Percentiles rank a stretch among this genome's conserved stretches.
Evolutionary conservation across 1,139 yeast genomes (phyloP).

Genomic region (Pichia sp.): DNA sequence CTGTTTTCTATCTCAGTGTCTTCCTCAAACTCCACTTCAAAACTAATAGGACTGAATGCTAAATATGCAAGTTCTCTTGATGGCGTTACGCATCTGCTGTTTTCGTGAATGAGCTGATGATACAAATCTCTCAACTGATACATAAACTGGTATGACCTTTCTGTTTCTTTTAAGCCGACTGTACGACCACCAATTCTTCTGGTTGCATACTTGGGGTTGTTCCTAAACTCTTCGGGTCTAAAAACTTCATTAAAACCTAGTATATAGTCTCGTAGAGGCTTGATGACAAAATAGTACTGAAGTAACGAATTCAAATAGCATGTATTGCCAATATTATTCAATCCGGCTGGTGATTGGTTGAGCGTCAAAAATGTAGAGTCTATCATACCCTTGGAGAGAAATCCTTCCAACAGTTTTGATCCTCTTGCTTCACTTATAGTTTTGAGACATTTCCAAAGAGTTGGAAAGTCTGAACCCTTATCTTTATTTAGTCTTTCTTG

Average conservation of each 20-base stretch:
- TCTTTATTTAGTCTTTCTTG: constrained; percentile 36
- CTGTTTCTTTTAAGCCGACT: constrained; percentile 66
- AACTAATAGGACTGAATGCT: constrained; percentile 73
- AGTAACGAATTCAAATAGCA: constrained; percentile 86
- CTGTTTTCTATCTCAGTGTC: constrained; percentile 4
- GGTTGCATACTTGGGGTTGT: constrained; percentile 25
- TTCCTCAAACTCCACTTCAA: constrained; percentile 50
- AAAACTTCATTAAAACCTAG: constrained; percentile 39
- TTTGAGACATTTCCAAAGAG: constrained; percentile 44
- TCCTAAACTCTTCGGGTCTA: constrained; percentile 26
- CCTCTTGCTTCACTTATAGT: constrained; percentile 41
- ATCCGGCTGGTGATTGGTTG: constrained; percentile 79
- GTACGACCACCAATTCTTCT: constrained; percentile 82
- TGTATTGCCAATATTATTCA: constrained; percentile 91
- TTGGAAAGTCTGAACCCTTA: constrained; percentile 36
- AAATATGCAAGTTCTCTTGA: constrained; percentile 78
- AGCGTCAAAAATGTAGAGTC: constrained; percentile 56
- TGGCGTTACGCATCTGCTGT: constrained; percentile 66
- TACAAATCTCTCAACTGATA: constrained; percentile 65
- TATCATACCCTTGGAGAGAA: constrained; percentile 49
- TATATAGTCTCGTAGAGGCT: constrained; percentile 68
- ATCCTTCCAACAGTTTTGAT: constrained; percentile 47
- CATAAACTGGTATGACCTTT: constrained; percentile 75
- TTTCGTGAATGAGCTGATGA: constrained; percentile 57
- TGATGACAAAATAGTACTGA: constrained; percentile 82